Base-by-base conservation (phyloP, 2,329 filamentous ascomycete genomes). In the Dactylellina leptospora region DNA sequence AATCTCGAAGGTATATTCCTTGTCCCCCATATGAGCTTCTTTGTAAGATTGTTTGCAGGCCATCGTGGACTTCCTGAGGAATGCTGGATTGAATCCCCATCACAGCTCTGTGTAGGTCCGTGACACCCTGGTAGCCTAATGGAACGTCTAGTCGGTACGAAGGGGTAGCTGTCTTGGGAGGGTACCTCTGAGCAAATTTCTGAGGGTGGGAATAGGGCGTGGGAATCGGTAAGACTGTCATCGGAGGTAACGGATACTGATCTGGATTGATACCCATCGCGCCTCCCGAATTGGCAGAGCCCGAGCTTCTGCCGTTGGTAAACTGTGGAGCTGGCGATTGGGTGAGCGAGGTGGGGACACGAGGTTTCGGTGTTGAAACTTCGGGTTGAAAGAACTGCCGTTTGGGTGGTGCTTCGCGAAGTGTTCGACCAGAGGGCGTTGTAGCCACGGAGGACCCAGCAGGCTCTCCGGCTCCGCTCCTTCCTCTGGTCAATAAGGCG, bases 321-420 rank as follows among this genome's bases (percentile, higher is more conserved):
- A 53, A 1, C 64, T 18, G 79, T 74, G 13, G 78, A 75, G 28
- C 76, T 75, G 11, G 77, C 47, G 13, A 76, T 73, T 27, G 78
- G 74, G 10, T 75, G 77, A 47, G 47, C 1, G 74, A 40, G 6
- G 53, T 51, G 36, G 62, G 47, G 27, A 51, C 75, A 25, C 77
- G 53, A 75, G 78, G 66, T 74, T 78, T 42, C 74, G 79, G 68
- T 51, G 77, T 76, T 63, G 70, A 74, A n/a, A 88, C 87, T 76
- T 96, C 91, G 27, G 91, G 91, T 78, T 95, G 91, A 79, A 93
- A 96, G 55, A 95, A 88, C 56, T 93, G 87, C 74, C 91, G 85
- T 78, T 93, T 91, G 0, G 91, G 89, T 25, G 92, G 92, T n/a
- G 91, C 90, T 79, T 95, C 90, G 74, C 92, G 75, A 47, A 76